Evolutionary conservation across 2,329 filamentous ascomycete species (phyloP).

Genomic region (Phialophora expanda): DNA sequence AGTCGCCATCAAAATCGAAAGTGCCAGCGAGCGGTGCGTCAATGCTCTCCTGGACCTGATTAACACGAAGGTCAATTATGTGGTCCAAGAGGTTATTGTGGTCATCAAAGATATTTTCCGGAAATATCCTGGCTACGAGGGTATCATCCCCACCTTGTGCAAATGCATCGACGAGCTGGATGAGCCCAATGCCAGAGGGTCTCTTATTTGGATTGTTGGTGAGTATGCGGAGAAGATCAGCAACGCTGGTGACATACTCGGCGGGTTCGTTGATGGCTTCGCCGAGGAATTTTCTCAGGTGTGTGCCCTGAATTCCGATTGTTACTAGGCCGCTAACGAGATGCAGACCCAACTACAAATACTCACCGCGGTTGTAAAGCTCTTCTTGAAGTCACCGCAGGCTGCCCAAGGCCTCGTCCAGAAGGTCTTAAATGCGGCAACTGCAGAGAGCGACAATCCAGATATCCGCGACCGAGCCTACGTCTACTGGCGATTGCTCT

Average conservation of each 20-base stretch:
- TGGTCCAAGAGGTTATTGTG: conserved; percentile 97
- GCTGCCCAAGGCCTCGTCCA: conserved; percentile 90
- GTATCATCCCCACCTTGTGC: conserved; percentile 94
- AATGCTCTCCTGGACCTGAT: conserved; percentile 92
- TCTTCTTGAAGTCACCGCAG: conserved; percentile 95
- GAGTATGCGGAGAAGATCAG: conserved; percentile 99
- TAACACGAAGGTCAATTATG: conserved; percentile 97
- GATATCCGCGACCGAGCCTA: conserved; percentile 97
- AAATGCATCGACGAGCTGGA: conserved; percentile 96
- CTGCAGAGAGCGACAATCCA: conserved; percentile 94
- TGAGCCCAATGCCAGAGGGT: conserved; percentile 86
- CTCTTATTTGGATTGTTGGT: conserved; percentile 97
- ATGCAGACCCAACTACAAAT: conserved; percentile 93
- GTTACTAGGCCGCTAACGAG: conserved; percentile 36
- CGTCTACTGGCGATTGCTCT: conserved; percentile 96
- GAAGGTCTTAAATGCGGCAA: conserved; percentile 90
- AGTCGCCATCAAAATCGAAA: conserved; percentile 97
- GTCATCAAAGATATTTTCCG: conserved; percentile 98
- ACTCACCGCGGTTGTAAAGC: conserved; percentile 92
- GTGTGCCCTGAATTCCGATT: conserved; percentile 41
- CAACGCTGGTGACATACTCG: conserved; percentile 94
- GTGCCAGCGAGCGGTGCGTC: conserved; percentile 92
- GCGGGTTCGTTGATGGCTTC: conserved; percentile 90
- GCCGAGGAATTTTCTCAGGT: conserved; percentile 96
- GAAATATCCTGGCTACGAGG: conserved; percentile 97